phyloP scores from a whole-genome alignment of 805 yeast genomes.

The Teunomyces kruisii region DNA sequence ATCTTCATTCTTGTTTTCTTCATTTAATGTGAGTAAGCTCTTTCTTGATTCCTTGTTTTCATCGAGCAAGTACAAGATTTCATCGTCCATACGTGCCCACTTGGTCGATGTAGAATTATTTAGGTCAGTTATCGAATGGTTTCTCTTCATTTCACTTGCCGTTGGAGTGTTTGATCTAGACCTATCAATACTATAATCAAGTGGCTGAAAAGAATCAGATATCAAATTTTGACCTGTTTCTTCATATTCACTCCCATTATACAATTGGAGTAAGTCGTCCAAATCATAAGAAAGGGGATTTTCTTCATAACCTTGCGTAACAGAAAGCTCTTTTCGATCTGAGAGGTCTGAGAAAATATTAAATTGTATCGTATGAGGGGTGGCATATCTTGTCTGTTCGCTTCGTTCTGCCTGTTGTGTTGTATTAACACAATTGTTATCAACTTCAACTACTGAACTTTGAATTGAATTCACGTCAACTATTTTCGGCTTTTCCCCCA shows the following conservation, averaged over 20 bases:
- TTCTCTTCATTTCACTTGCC: background rate
- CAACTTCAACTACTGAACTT: background rate
- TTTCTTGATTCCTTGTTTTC: slow-evolving; percentile 1
- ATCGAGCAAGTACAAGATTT: background rate
- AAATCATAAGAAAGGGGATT: background rate
- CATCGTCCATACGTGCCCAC: background rate
- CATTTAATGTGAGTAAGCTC: background rate
- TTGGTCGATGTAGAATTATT: background rate
- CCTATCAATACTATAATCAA: background rate
- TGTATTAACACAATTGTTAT: background rate
- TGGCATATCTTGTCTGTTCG: background rate
- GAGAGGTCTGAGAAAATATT: background rate
- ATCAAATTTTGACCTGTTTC: background rate
- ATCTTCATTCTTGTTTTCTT: background rate
- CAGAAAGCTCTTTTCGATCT: background rate
- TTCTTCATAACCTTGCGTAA: background rate
- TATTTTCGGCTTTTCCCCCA: background rate
- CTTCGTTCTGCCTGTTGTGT: background rate
- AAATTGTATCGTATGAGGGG: background rate
- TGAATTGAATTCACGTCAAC: background rate
- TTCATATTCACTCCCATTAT: background rate
- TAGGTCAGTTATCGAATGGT: background rate
- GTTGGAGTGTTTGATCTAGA: background rate
- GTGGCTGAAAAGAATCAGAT: background rate
- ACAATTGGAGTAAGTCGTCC: background rate